phyloP scores from a whole-genome alignment of 352 stramenopile genomes.

The Pythium scleroteichum region DNA sequence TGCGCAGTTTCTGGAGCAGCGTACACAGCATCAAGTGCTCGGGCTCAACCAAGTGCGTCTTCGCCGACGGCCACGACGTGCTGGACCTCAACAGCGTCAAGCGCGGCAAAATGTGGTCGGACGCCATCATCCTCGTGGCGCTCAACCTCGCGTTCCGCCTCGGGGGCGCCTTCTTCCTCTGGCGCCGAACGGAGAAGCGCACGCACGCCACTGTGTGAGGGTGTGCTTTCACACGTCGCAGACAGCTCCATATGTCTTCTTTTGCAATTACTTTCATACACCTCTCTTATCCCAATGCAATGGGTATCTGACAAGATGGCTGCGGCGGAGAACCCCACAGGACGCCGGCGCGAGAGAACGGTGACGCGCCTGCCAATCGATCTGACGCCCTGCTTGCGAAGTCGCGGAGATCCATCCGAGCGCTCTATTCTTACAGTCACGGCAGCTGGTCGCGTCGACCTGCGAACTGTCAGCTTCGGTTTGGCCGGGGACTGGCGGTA shows the following conservation, averaged over 20 bases:
- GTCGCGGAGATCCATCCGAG: no score
- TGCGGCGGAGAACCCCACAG: no score
- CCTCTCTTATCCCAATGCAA: no score
- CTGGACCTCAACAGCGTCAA: slow-evolving; percentile 32
- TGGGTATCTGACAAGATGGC: no score
- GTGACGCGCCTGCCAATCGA: no score
- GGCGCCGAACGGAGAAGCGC: slow-evolving; percentile 25
- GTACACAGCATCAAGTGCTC: slow-evolving; percentile 30
- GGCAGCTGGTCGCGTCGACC: no score
- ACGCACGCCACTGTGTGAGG: background rate
- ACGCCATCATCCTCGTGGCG: slow-evolving; percentile 27
- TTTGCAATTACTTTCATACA: background rate
- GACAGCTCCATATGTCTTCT: no score
- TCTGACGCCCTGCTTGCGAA: no score
- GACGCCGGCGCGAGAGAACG: no score
- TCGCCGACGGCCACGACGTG: slow-evolving; percentile 28
- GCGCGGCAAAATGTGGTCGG: slow-evolving; percentile 22
- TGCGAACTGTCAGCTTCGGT: no score
- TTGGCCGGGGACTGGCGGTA: no score
- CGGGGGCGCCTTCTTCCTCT: slow-evolving; percentile 32
- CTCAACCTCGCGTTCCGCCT: slow-evolving; percentile 35
- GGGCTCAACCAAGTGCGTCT: slow-evolving; percentile 18
- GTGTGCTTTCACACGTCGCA: background rate
- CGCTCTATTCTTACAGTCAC: no score
- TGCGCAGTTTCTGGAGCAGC: slow-evolving; percentile 33